A percentile compares a stretch with the other conserved stretches of the same genome.
Conservation (phyloP, 73 alveolate genomes). For the Paramecium tetraurelia region DNA sequence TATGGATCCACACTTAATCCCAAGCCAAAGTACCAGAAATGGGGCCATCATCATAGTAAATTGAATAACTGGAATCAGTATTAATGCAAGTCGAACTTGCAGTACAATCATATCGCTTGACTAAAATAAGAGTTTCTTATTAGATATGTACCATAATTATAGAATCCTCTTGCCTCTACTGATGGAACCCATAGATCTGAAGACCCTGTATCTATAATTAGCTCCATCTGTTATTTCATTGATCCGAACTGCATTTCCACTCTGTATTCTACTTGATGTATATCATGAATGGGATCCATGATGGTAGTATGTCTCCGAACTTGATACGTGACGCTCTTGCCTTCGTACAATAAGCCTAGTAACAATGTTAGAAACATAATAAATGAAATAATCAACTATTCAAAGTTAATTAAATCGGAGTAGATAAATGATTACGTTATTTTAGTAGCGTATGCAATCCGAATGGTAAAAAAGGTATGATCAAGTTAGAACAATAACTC, state of each 20-base stretch:
- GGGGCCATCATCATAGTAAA: constrained; percentile 39
- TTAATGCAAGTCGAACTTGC: background rate
- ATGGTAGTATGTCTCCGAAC: background rate
- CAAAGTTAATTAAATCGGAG: background rate
- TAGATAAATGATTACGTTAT: background rate
- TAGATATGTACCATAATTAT: background rate
- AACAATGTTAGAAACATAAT: background rate
- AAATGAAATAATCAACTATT: background rate
- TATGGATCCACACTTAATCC: constrained; percentile 44
- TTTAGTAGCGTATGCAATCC: background rate
- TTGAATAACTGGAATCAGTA: background rate
- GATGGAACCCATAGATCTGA: constrained; percentile 48
- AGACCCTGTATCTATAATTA: constrained; percentile 40
- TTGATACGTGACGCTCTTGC: background rate
- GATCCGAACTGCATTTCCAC: background rate
- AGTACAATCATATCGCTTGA: background rate
- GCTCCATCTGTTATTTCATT: background rate
- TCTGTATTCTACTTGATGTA: constrained; percentile 15
- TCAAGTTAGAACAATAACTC: background rate
- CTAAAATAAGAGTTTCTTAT: background rate
- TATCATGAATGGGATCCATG: background rate
- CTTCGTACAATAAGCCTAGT: background rate
- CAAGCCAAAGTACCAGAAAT: constrained; percentile 15
- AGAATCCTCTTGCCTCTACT: background rate
- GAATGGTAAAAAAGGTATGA: background rate